Evolutionary conservation across 108 stramenopile genomes (phyloP), one percentile per base, ranked within the genome.

Genomic region (Stephanodiscus minutulus): DNA sequence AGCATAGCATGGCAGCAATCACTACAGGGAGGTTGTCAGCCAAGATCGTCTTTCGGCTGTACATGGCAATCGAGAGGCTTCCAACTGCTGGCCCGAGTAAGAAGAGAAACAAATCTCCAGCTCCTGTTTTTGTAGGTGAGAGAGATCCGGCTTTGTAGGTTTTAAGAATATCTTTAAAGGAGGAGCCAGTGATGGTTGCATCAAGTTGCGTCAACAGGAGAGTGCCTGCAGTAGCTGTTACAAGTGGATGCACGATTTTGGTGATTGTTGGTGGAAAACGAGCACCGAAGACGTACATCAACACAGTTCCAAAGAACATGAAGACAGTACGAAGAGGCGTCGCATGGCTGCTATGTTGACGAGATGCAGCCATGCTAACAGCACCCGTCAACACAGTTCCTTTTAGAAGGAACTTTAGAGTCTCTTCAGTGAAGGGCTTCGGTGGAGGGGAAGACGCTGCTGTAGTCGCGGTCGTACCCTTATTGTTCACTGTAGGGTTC

Each of bases 61-160:
- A 85, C 81, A 85, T 82, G 22, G 81, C 56, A 7, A 85, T 49
- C 5, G 81, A 72, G 28, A 85, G 74, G n/a, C 77, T 79, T 20
- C 77, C 69, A 12, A 85, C 84, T 6, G 81, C 76, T 12, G 70
- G 79, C 47, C 82, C 86, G 70, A 87, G 83, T 72, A 85, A 73
- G 84, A 82, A 88, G 60, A 79, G 84, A 73, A 86, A 79, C 57
- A 87, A 70, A 37, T 87, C 84, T 43, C 81, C 84, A 21, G 84
- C 84, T 52, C 84, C 84, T n/a, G 74, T 47, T 9, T 62, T 70
- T 13, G 55, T 55, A 9, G 74, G 64, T 15, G 60, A 62, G 39
- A 85, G 68, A 35, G 62, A 61, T 57, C 78, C 78, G 18, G 70
- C 61, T 39, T 75, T 79, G 65, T 85, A 85, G 1, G 77, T 62